Percentiles rank a stretch among this genome's conserved stretches.
These are phyloP conservation scores for Bathelium albidoporum DNA, from an alignment of 495 filamentous ascomycete genomes.

Conservation along the genomic window DNA sequence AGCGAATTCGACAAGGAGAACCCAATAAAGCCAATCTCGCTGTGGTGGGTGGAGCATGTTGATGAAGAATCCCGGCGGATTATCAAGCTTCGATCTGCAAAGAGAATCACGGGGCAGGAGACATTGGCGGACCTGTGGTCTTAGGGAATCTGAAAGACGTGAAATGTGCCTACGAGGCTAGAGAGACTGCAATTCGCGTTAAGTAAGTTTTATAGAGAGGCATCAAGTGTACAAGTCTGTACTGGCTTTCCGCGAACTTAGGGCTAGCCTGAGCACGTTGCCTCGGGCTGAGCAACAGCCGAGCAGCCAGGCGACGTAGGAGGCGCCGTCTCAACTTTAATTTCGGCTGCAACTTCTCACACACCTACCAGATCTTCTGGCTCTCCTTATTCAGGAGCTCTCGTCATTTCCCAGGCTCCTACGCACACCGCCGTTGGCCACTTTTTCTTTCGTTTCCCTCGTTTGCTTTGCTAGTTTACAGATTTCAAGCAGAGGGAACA, in stretches of 20 bases:
- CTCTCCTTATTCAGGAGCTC: constrained; percentile 1
- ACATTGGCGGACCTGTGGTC: constrained; percentile 21
- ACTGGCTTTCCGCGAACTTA: neutral
- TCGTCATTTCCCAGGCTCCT: neutral
- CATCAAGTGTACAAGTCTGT: neutral
- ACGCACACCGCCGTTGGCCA: neutral
- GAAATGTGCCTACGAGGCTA: neutral
- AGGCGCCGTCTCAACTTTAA: constrained; percentile 5
- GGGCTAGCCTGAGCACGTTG: neutral
- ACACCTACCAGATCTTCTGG: neutral
- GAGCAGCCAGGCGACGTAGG: neutral
- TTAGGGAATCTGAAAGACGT: constrained; percentile 13
- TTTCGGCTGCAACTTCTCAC: constrained; percentile 1
- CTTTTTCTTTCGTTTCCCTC: neutral
- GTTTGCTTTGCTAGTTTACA: neutral
- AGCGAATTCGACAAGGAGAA: constrained; percentile 31
- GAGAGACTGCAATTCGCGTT: neutral
- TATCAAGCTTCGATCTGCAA: constrained; percentile 31
- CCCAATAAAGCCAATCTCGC: constrained; percentile 27
- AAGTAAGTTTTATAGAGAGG: neutral
- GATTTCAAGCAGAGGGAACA: neutral
- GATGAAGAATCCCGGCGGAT: constrained; percentile 31
- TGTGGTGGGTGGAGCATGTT: constrained; percentile 24
- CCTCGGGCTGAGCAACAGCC: neutral
- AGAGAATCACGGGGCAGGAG: constrained; percentile 22